Evolutionary conservation across 2,329 filamentous ascomycete species (phyloP), one percentile per base, ranked within the genome.

Genomic region (Aspergillus oerlinghausenensis): DNA sequence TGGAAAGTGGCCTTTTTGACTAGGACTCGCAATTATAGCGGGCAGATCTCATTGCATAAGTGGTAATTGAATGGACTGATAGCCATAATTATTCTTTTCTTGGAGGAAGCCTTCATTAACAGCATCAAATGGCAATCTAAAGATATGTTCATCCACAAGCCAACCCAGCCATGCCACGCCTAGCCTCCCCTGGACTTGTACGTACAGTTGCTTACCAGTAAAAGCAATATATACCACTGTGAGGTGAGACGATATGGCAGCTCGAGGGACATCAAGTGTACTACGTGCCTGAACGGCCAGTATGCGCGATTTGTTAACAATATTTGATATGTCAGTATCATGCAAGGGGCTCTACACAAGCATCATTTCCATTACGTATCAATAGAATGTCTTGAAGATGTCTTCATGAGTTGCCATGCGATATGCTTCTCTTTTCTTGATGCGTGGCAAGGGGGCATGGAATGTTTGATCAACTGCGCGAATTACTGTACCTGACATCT

Each of bases 381-480:
- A 38, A 14, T 17, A 38, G 32, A 38, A 38, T 38, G 14, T 6
- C 14, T 7, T 10, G 50, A 45, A 11, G 38, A 47, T 1, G 25
- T 32, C 48, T 50, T 3, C 32, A 38, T 17, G 32, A 29, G 6
- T 25, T 38, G 29, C 25, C 11, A 32, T 25, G 29, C 26, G n/a
- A 53, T 14, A 21, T 28, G 29, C 29, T 14, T 35, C 42, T 23
- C 25, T 4, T 17, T 38, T 38, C 17, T 38, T 26, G 19, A 29
- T 11, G 45, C 52, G 42, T 50, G 49, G 43, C 21, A 53, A 52
- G 25, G 25, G 23, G 23, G 26, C 4, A 5, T 14, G 43, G 23
- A 26, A 35, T 48, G 19, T 35, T n/a, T 47, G 61, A 64, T 64
- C 63, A 64, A 50, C 63, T 64, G 63, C 61, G 63, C 63, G 61